phyloP scores from a whole-genome alignment of 2,329 filamentous ascomycete species.

The Chaetomium sp. region DNA sequence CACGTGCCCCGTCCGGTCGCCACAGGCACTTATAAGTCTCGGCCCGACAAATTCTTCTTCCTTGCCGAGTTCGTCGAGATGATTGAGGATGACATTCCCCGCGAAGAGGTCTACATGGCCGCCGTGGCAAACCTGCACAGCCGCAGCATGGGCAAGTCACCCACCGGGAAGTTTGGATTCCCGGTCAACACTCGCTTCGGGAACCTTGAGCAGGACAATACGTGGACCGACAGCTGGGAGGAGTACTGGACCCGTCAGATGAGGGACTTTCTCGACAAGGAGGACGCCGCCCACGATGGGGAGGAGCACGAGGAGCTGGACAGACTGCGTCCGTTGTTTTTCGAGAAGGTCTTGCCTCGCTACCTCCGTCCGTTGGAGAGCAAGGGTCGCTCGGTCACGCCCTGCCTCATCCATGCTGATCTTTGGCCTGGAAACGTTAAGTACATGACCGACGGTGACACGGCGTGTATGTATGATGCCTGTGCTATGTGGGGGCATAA shows the following conservation, averaged over 20 bases:
- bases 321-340: constrained; percentile 17
- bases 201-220: constrained; percentile 20
- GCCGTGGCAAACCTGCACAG: constrained; percentile 21
- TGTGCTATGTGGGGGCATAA: constrained; percentile 25
- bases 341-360: constrained; percentile 22
- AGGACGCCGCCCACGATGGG: constrained; percentile 15
- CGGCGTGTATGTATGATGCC: constrained; percentile 21
- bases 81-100: constrained; percentile 23
- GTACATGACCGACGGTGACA: constrained; percentile 8
- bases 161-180: constrained; percentile 22
- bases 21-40: constrained; percentile 20
- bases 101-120: constrained; percentile 16
- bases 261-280: constrained; percentile 18
- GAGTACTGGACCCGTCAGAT: constrained; percentile 22
- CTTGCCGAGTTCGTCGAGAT: constrained; percentile 24
- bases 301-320: constrained; percentile 16
- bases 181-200: constrained; percentile 15
- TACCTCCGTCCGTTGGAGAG: constrained; percentile 23
- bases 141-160: constrained; percentile 24
- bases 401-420: constrained; percentile 24
- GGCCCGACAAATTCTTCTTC: constrained; percentile 23
- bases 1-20: constrained; percentile 20
- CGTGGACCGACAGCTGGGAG: constrained; percentile 23
- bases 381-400: constrained; percentile 20
- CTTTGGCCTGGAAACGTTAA: constrained; percentile 26